Percentiles rank a stretch among this genome's conserved stretches.
phyloP scores from a whole-genome alignment of 805 yeast species.

The Suhomyces sp. region DNA sequence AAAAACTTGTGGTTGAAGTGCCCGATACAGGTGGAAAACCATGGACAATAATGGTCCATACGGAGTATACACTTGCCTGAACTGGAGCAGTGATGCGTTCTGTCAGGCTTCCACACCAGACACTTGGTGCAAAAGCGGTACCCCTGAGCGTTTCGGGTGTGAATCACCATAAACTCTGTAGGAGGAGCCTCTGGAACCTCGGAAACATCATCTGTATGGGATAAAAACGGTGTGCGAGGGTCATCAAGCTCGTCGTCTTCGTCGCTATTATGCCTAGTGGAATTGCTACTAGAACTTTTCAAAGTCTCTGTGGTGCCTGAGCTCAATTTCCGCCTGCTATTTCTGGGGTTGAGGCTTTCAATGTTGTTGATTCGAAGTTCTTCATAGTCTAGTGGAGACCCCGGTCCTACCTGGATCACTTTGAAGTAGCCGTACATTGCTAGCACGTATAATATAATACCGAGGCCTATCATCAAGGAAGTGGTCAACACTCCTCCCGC shows the following conservation, averaged over 20 bases:
- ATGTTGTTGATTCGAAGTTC: slow-evolving; percentile 32
- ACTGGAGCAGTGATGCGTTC: slow-evolving; percentile 56
- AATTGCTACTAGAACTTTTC: not conserved
- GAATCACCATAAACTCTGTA: slow-evolving; percentile 29
- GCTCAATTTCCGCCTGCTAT: not conserved
- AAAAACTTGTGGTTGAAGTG: slow-evolving; percentile 76
- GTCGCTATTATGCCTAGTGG: not conserved
- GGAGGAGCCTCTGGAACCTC: slow-evolving; percentile 25
- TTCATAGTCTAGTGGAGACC: slow-evolving; percentile 60
- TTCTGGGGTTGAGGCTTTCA: not conserved
- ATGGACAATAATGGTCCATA: slow-evolving; percentile 74
- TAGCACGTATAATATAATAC: slow-evolving; percentile 28
- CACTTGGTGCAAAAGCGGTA: slow-evolving; percentile 58
- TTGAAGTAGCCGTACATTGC: slow-evolving; percentile 51
- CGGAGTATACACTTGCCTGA: slow-evolving; percentile 46
- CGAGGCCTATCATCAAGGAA: slow-evolving; percentile 9
- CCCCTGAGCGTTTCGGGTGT: slow-evolving; percentile 32
- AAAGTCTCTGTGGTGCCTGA: not conserved
- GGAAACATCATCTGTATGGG: slow-evolving; percentile 7
- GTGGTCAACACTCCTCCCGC: slow-evolving; percentile 11
- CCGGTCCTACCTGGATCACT: slow-evolving; percentile 56
- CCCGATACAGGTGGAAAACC: slow-evolving; percentile 91
- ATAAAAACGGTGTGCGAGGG: slow-evolving; percentile 5
- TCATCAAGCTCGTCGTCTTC: not conserved
- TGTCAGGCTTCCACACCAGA: slow-evolving; percentile 57